Base-by-base conservation (phyloP, 768 basidiomycete genomes). In the Leccinum barrowsii region DNA sequence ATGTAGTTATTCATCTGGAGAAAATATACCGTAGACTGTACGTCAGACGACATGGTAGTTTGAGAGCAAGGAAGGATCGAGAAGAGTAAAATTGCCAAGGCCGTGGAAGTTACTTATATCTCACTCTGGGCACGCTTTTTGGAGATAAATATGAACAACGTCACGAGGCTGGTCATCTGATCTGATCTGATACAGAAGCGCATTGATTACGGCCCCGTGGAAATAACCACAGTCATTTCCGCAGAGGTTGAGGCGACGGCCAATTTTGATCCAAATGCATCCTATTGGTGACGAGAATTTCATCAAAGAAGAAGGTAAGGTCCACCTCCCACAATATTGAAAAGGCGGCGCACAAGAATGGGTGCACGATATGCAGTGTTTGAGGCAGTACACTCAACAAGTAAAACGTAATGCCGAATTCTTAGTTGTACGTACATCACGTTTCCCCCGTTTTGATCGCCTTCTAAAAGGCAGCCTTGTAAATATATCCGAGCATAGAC, bases 381-480 rank as follows among this genome's bases (percentile, higher is more conserved):
- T 12, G 11, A 15, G 6, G 35, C 35, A 7, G 15, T 17, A 17
- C 15, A 42, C 40, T 42, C 10, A 42, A 42, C 40, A 11, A 42
- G n/a, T 19, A 10, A 42, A n/a, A 42, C 40, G n/a, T 10, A 19
- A 42, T 40, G 17, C 8, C 7, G 7, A 10, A 4, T 40, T 17
- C 40, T 40, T 40, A 10, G n/a, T 19, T 42, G n/a, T 40, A 40
- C 40, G 40, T n/a, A 42, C 40, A 40, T 40, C 37, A 40, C 17
- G 17, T 40, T 40, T 8, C 17, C 17, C 17, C n/a, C 17, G 10
- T 42, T 42, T 83, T 85, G 30, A 74, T 82, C 11, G 90, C 92
- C 1, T 83, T 89, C 89, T 89, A 96, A 74, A 94, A 94, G 5
- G 84, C 85, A 1, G 92, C 79, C 49, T 89, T 84, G 70, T 98